Evolutionary conservation across 1,284 basidiomycete genomes (phyloP), one percentile per base, ranked within the genome.

Genomic region (Ceratobasidium sp.): DNA sequence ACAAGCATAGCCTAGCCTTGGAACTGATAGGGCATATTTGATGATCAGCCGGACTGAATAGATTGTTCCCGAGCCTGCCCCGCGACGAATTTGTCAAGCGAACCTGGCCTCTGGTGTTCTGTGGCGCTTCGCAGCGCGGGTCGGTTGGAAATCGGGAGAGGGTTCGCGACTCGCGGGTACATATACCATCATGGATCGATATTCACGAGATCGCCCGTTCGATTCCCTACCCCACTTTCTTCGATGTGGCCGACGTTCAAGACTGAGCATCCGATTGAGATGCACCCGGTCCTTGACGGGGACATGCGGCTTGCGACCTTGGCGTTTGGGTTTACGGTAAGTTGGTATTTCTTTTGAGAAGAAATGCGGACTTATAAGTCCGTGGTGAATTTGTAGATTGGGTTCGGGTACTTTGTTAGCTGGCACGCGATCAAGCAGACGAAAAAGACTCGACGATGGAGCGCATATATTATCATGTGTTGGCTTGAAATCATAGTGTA

Each of bases 181-280:
- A 57, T 34, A 57, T 57, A n/a, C n/a, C n/a, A n/a, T n/a, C 21
- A 34, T 57, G 32, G 53, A 57, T 57, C 53, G 18, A 34, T 21
- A 21, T 39, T 39, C 30, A 1, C 41, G n/a, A 8, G 10, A 8
- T 8, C 14, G 45, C 21, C 53, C 30, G 43, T 70, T 36, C 21
- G 26, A 45, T 39, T 36, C 23, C 43, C 30, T 39, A 41, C 55
- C 32, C 36, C 16, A 18, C 21, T 30, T 18, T n/a, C n/a, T n/a
- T n/a, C 30, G 41, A 70, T 70, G 67, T 70, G 67, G 67, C 67
- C 67, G 55, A 70, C 52, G 9, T 70, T 70, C 26, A 45, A 70
- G 26, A 70, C 67, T 21, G 67, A 70, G 45, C 39, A 58, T 14
- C 67, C 67, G 41, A 16, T 70, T 28, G 53, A 46, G 21, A 4